Conservation (phyloP, 75 land plant genomes). For the Sequoia sempervirens region DNA sequence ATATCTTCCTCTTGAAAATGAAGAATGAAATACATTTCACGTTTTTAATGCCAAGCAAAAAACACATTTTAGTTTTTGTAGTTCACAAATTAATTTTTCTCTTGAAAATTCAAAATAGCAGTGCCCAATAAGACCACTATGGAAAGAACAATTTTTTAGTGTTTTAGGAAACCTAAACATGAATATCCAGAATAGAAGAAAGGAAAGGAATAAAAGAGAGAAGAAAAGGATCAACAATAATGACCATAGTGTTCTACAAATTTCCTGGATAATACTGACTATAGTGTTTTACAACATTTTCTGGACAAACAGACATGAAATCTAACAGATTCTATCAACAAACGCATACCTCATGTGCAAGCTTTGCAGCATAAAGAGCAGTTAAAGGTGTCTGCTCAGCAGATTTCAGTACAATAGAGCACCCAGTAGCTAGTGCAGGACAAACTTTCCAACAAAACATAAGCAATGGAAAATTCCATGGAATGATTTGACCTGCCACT, state of each 20-base stretch:
- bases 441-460: slow-evolving; percentile 86
- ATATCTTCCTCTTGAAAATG: not conserved
- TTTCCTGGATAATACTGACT: not conserved
- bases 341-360: slow-evolving; percentile 56
- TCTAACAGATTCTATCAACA: not conserved
- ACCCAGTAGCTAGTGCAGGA: slow-evolving; percentile 78
- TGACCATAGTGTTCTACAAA: not conserved
- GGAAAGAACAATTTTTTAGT: not conserved
- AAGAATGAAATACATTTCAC: not conserved
- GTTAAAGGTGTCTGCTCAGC: slow-evolving; percentile 82
- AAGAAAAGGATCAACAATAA: no score
- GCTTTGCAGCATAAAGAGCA: slow-evolving; percentile 51
- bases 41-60: not conserved
- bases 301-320: not conserved
- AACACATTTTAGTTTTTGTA: not conserved
- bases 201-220: no score
- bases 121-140: not conserved
- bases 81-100: not conserved
- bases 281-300: not conserved
- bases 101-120: not conserved
- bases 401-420: slow-evolving; percentile 68
- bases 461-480: slow-evolving; percentile 93
- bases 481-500: slow-evolving; percentile 91
- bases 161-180: not conserved
- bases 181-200: not conserved